Conservation (phyloP, 345 rosid species). For the Sonneratia alba region DNA sequence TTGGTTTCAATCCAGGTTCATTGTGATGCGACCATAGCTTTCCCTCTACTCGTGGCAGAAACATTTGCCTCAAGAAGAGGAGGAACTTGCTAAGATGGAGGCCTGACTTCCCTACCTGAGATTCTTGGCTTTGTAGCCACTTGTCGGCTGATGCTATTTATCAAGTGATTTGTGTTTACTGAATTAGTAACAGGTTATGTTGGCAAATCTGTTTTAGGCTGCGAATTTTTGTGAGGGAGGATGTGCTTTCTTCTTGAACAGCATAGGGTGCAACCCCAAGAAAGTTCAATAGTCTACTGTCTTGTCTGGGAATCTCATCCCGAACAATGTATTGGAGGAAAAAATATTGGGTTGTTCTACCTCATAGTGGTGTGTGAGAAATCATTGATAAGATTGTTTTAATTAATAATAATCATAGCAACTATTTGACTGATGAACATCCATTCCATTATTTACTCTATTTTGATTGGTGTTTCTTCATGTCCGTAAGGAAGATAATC, state of each 20-base stretch:
- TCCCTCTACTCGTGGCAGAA: conserved; percentile 83
- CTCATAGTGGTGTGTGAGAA: neutral
- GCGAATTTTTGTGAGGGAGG: neutral
- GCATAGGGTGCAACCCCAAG: neutral
- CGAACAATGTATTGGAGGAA: neutral
- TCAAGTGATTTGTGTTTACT: neutral
- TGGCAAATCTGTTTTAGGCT: neutral
- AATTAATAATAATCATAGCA: no score
- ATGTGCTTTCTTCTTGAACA: neutral
- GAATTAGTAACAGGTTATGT: neutral
- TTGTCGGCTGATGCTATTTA: conserved; percentile 5
- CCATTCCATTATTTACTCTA: no score
- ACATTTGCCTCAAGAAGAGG: conserved; percentile 64
- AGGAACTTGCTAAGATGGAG: conserved; percentile 9
- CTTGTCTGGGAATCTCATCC: neutral
- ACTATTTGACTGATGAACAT: no score
- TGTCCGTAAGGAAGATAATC: no score
- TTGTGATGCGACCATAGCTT: conserved; percentile 96
- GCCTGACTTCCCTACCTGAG: neutral
- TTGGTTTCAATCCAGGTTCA: conserved; percentile 44
- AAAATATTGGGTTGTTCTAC: neutral
- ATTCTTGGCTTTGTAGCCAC: neutral
- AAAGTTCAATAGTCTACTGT: neutral
- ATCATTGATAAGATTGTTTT: neutral
- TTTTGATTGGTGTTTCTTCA: no score